Evolutionary conservation across 169 alveolate genomes (phyloP), one percentile per base, ranked within the genome.

Genomic region (Cryptosporidium xiaoi): DNA sequence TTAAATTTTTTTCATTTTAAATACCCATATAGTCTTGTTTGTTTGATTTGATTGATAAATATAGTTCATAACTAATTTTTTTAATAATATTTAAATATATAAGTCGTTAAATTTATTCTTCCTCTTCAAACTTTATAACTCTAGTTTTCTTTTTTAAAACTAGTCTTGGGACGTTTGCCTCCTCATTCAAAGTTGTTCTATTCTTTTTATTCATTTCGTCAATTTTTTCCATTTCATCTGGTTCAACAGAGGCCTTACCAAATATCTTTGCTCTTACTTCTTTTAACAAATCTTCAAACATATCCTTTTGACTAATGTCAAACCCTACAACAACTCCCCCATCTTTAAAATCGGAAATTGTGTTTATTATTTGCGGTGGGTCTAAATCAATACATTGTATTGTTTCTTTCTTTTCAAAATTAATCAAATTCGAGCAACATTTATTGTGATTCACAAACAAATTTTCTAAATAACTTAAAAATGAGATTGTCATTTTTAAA

Each of bases 311-410:
- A 13, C 40, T 77, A 36, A 68, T 58, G 36, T 77, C 87, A 8
- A 60, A 18, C 1, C 77, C 87, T 16, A 77, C 34, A 1, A 56
- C 71, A 18, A 27, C n/a, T 20, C 27, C 20, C 10, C 20, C 46
- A 3, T 55, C 56, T 12, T 27, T 34, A 1, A 60, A 3, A 31
- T 48, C 56, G 12, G 71, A 4, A n/a, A 77, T 77, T 13, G 40
- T 64, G 18, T 77, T 77, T 2, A 77, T 71, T 36, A 77, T 58
- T 46, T 77, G 87, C 1, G 87, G 87, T 33, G 87, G 87, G 40
- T 77, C 87, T 62, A 77, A 46, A 66, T 77, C 87, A 31, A 29
- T 46, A 24, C 87, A 77, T 13, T 56, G 69, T 20, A 77, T 27
- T 55, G 69, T 58, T 20, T 77, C 71, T 15, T 56, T 56, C 13